Evolutionary conservation across 371 early-diverging fungal genomes (phyloP), one percentile per base, ranked within the genome.

Genomic region (Batkoa obscura): DNA sequence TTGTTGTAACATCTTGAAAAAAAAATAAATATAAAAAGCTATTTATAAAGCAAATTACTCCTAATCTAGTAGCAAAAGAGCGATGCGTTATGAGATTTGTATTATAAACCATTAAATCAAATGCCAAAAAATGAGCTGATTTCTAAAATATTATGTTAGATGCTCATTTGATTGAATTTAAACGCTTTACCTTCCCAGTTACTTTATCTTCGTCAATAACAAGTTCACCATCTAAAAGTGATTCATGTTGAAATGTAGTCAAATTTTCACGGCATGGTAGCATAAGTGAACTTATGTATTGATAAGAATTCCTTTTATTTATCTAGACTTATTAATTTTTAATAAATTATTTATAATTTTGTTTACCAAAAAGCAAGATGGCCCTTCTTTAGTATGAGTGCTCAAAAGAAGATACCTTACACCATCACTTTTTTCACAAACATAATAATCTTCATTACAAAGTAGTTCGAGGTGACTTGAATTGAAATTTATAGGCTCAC

Each of bases 351-450:
- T 15, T 15, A 30, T n/a, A 36, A 3, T 15, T 30, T 13, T n/a
- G 8, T 30, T 54, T 67, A 80, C 80, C 65, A 84, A 54, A 65
- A 78, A 81, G 13, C 75, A 62, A 38, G 71, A 71, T 13, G 70
- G 67, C 1, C 76, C 75, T 46, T 73, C 72, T 15, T 62, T 61
- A 15, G 69, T 68, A 34, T 68, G 67, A 12, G 64, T 50, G 57
- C 76, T 66, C 55, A 76, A 72, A 57, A 90, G 59, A 0, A 90
- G 62, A 54, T 77, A 82, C 37, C 90, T 76, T 6, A 85, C 66
- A 3, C 90, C 91, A 68, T 88, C 88, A 30, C 82, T 83, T 66
- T 89, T 88, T 59, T 94, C 92, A 60, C 84, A 81, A 34, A 89
- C 90, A 68, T 79, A 88, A 65, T 85, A 94, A 63, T 88, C 80